Conservation (phyloP, 2,329 filamentous ascomycete genomes). For the Claviceps maximensis region DNA sequence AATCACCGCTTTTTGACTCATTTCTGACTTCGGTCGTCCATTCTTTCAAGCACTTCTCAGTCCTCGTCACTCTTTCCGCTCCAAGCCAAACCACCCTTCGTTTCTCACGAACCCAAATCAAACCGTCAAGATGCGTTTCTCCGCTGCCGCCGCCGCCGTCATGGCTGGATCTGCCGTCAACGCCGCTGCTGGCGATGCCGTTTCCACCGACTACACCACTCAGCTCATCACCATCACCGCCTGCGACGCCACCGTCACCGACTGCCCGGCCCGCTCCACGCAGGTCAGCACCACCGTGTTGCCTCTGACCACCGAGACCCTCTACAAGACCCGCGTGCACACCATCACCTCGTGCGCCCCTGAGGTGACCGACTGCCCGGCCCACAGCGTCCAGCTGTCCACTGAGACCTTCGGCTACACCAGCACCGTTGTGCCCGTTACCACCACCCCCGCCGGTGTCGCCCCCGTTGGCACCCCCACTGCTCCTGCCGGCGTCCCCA, state of each 20-base stretch:
- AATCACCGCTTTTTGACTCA: slow-evolving; percentile 27
- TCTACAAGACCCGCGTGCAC: slow-evolving; percentile 45
- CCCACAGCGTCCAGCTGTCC: slow-evolving; percentile 21
- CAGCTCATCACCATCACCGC: slow-evolving; percentile 47
- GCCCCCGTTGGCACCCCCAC: slow-evolving; percentile 15
- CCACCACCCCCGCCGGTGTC: too few relatives aligned
- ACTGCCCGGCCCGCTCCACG: slow-evolving; percentile 41
- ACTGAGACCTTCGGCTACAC: slow-evolving; percentile 22
- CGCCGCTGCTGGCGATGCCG: slow-evolving; percentile 7
- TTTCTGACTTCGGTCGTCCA: slow-evolving; percentile 46
- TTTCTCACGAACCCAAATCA: slow-evolving; percentile 16
- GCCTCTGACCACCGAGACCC: slow-evolving; percentile 35
- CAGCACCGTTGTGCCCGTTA: too few relatives aligned
- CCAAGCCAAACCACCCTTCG: slow-evolving; percentile 10
- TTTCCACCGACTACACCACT: slow-evolving; percentile 41
- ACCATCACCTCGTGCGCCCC: slow-evolving; percentile 50
- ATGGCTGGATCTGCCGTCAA: slow-evolving; percentile 26
- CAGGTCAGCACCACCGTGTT: slow-evolving; percentile 24
- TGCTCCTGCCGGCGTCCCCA: slow-evolving; percentile 8
- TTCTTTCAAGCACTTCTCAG: slow-evolving; percentile 31
- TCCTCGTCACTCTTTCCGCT: slow-evolving; percentile 6
- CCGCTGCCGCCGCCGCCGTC: slow-evolving; percentile 26
- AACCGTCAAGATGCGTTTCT: slow-evolving; percentile 50
- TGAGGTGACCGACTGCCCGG: slow-evolving; percentile 49
- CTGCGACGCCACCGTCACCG: slow-evolving; percentile 44